Conservation (phyloP, 108 stramenopile genomes). For the Poteriospumella lacustris region DNA sequence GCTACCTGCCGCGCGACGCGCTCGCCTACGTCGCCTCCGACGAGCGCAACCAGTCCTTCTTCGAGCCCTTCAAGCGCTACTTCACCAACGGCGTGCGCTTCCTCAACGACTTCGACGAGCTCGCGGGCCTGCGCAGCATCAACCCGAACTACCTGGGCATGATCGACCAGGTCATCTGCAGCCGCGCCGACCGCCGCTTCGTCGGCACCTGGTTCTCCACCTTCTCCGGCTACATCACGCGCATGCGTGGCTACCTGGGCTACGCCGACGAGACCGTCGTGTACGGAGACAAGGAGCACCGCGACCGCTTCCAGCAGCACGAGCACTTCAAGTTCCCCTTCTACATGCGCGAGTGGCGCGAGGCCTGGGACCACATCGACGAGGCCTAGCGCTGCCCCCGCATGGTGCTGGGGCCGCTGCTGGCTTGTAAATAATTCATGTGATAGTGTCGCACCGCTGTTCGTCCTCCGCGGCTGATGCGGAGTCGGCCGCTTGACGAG, state of each 20-base stretch:
- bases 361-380: constrained; percentile 74
- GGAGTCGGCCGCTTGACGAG: too few relatives aligned
- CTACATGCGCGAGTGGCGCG: constrained; percentile 76
- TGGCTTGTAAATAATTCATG: too few relatives aligned
- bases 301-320: constrained; percentile 61
- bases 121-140: constrained; percentile 51
- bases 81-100: constrained; percentile 51
- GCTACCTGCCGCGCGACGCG: constrained; percentile 43
- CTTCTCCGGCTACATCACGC: constrained; percentile 84
- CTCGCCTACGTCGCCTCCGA: constrained; percentile 79
- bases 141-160: constrained; percentile 82
- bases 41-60: constrained; percentile 70
- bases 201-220: constrained; percentile 85
- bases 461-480: too few relatives aligned
- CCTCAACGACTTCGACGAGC: constrained; percentile 64
- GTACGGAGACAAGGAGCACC: constrained; percentile 23
- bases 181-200: constrained; percentile 72
- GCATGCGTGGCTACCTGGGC: constrained; percentile 71
- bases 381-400: too few relatives aligned
- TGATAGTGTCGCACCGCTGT: too few relatives aligned
- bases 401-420: too few relatives aligned
- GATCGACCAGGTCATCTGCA: constrained; percentile 82
- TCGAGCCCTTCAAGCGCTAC: constrained; percentile 51
- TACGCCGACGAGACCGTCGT: constrained; percentile 31
- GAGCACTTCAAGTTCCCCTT: constrained; percentile 63